Base-by-base conservation (phyloP, 805 yeast genomes). In the Saturnispora silvae region DNA sequence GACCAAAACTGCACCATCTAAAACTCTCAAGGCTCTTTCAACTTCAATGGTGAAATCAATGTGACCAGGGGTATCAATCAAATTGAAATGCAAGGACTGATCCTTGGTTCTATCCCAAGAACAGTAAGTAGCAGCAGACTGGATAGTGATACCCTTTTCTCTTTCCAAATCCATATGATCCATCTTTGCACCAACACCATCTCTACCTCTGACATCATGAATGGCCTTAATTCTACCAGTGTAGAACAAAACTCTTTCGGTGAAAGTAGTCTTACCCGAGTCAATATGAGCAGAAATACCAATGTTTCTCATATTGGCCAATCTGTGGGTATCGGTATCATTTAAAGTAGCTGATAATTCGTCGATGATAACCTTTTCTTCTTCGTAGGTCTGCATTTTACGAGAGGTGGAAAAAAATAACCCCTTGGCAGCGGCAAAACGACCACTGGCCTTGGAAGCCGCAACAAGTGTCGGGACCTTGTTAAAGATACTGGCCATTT, bases 271-370 rank as follows among this genome's bases (percentile, higher is more conserved):
- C 56, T 92, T 92, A 42, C 98, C 98, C 3, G 96, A 85, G 59
- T 92, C 98, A 52, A 92, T 92, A 60, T 92, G 98, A 8, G 98
- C 98, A 13, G 96, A 84, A 40, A 92, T 85, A 60, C 98, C 98
- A 48, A 92, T 92, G 58, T 92, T 92, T 61, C 99, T 74, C 73
- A 87, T 70, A 37, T 69, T 65, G 5, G 61, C 50, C 15, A 83
- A 64, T 22, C 77, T 65, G 9, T 55, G 47, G 5, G 64, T 38
- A 52, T 82, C 94, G 20, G 56, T 59, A 17, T 66, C 72, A 3
- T 73, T 61, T 41, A 82, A 58, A 3, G 54, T 47, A 6, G 51
- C 52, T 43, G 68, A 64, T 45, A 81, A 65, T 46, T 70, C 69
- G 55, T 80, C 86, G 37, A 82, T 65, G 29, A 74, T 57, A 27